phyloP scores from a whole-genome alignment of 2,329 filamentous ascomycete genomes.

The Zasmidium angulare region DNA sequence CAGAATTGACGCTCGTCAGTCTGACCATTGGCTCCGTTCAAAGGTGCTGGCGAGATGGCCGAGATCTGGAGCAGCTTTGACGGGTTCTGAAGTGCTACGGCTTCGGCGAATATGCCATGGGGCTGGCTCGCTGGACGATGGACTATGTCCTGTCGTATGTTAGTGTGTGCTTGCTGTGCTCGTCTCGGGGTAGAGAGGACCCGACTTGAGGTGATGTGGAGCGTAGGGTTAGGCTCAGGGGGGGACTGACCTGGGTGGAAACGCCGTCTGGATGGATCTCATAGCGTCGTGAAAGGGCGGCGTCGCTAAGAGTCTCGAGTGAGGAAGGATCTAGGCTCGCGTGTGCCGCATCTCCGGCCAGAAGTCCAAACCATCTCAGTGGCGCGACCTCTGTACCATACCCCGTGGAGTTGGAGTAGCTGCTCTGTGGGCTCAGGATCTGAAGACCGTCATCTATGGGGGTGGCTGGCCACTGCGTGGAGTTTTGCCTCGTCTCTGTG shows the following conservation, averaged over 20 bases:
- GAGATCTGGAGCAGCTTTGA: slow-evolving; percentile 26
- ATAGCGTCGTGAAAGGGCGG: slow-evolving; percentile 25
- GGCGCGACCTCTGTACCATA: slow-evolving; percentile 44
- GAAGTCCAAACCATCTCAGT: slow-evolving; percentile 50
- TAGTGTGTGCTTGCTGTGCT: neutral
- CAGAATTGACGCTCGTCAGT: slow-evolving; percentile 28
- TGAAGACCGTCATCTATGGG: slow-evolving; percentile 20
- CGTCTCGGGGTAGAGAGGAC: neutral
- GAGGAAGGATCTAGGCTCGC: slow-evolving; percentile 21
- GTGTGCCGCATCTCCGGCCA: slow-evolving; percentile 45
- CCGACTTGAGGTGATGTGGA: neutral
- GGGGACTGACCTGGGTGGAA: neutral
- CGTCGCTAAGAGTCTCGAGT: slow-evolving; percentile 26
- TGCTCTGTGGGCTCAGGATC: slow-evolving; percentile 28
- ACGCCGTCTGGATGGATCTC: slow-evolving; percentile 20
- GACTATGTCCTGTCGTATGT: neutral
- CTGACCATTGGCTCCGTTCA: slow-evolving; percentile 13
- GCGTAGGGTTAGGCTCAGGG: neutral
- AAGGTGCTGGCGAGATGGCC: slow-evolving; percentile 20
- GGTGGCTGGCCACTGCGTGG: slow-evolving; percentile 18
- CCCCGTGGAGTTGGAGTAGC: slow-evolving; percentile 28
- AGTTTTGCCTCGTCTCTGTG: slow-evolving; percentile 7
- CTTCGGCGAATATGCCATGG: slow-evolving; percentile 19
- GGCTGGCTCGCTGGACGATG: slow-evolving; percentile 6
- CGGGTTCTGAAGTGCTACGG: slow-evolving; percentile 24